These are phyloP conservation scores for Ampelocalamus luodianensis DNA, from an alignment of 176 grass and related monocot species.

Conservation along the genomic window DNA sequence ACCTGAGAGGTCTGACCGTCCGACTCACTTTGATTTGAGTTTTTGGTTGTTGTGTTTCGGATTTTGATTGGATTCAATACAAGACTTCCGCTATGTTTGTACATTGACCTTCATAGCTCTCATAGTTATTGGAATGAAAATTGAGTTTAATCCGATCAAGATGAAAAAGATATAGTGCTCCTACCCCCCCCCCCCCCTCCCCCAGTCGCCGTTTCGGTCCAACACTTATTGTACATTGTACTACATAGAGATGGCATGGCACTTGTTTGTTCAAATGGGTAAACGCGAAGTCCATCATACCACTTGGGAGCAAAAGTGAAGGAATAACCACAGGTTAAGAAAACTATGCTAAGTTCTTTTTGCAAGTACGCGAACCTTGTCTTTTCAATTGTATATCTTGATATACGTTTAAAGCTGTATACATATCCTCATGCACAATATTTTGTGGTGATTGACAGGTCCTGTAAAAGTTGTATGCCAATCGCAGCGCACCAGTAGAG, in stretches of 20 bases:
- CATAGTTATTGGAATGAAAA: too few species aligned
- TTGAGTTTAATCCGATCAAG: too few species aligned
- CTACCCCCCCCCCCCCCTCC: too few species aligned
- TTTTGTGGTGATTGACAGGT: conserved; percentile 44
- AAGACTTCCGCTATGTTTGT: too few species aligned
- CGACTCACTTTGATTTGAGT: too few species aligned
- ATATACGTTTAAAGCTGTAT: not conserved
- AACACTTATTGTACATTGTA: not conserved
- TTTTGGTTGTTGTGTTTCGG: too few species aligned
- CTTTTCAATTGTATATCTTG: conserved; percentile 10
- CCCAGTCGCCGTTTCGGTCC: too few species aligned
- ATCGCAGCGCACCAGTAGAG: conserved; percentile 7
- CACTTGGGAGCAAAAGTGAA: not conserved
- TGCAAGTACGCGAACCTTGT: not conserved
- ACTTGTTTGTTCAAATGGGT: not conserved
- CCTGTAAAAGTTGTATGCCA: conserved; percentile 51
- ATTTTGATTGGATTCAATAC: too few species aligned
- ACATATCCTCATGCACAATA: conserved; percentile 6
- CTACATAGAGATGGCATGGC: not conserved
- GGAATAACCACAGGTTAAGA: not conserved
- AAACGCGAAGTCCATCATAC: not conserved
- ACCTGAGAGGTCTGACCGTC: too few species aligned
- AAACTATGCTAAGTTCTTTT: not conserved
- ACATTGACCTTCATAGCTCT: too few species aligned
- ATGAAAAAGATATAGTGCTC: too few species aligned